These are phyloP conservation scores for Alternaria novae-zelandiae DNA, from an alignment of 2,329 filamentous ascomycete genomes.

Conservation along the genomic window DNA sequence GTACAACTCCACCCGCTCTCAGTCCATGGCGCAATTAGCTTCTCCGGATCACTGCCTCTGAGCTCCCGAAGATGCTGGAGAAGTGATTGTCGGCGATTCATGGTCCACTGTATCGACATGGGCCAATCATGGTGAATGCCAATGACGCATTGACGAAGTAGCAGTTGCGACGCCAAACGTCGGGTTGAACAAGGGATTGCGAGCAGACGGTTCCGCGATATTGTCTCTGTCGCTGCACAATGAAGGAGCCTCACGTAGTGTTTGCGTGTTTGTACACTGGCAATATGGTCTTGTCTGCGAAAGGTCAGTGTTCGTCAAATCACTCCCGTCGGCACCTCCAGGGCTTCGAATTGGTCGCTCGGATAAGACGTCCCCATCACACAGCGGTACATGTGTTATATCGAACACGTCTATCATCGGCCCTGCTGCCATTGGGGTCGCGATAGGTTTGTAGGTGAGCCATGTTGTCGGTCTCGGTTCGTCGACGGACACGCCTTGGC, in stretches of 20 bases:
- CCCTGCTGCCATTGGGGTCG: slow-evolving; percentile 42
- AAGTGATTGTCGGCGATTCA: not conserved
- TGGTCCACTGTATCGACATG: not conserved
- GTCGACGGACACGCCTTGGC: slow-evolving; percentile 25
- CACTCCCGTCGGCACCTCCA: not conserved
- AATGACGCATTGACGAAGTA: not conserved
- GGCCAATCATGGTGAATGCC: not conserved
- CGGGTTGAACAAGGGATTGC: not conserved
- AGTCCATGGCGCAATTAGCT: not conserved
- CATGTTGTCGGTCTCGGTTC: slow-evolving; percentile 37
- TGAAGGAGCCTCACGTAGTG: not conserved
- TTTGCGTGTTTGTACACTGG: slow-evolving; percentile 6
- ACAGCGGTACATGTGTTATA: slow-evolving; percentile 38
- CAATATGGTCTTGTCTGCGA: not conserved
- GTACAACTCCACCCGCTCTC: not conserved
- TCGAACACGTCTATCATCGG: slow-evolving; percentile 39
- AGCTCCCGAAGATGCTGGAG: not conserved
- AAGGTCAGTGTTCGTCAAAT: not conserved
- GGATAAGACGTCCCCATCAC: not conserved
- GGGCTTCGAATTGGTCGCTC: not conserved
- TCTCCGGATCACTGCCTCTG: not conserved
- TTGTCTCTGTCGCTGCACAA: not conserved
- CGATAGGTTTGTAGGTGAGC: slow-evolving; percentile 33
- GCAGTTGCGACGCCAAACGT: not conserved
- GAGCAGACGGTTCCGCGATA: not conserved